Evolutionary conservation across 495 filamentous ascomycete genomes (phyloP), one percentile per base, ranked within the genome.

Genomic region (Letharia lupina): DNA sequence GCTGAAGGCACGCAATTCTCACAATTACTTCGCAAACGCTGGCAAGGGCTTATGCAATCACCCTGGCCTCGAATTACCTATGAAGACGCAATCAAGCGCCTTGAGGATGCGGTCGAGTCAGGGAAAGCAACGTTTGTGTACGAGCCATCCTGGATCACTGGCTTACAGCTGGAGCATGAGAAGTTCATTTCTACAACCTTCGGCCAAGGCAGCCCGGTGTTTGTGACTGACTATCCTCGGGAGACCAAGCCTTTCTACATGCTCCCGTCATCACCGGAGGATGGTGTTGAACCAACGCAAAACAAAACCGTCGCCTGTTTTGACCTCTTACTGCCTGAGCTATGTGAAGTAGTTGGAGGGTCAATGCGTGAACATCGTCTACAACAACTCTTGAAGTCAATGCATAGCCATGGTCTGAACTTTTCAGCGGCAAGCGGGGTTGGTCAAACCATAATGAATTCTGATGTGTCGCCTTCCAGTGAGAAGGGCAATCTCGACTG

Each of bases 211-310:
- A 76, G 77, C 13, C 94, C 94, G 2, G 85, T 98, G 42, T 98
- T 98, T 70, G 87, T 98, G 65, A 97, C 94, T 23, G 80, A 98
- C 73, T 98, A 98, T 72, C 94, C 94, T 12, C 83, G 82, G 65
- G 76, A 80, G 48, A 83, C 93, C 69, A 98, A 98, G 77, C 89
- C 94, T 41, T 98, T 98, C 83, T 98, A 98, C 77, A 98, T 98
- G 94, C 79, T 86, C 3, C 87, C 86, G 44, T 86, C 83, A 13
- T 64, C 50, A 31, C 10, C 12, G 47, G 41, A 60, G 18, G 50
- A 48, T 20, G 35, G 2, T 31, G 23, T 40, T 45, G 48, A 31
- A 28, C 3, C 6, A 62, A 71, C 64, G 50, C 62, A 69, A 9
- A 70, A 67, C 35, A 73, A 78, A 62, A 96, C 93, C 6, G 93